These are phyloP conservation scores for Pouteria campechiana DNA, from an alignment of 179 eudicot genomes.

Conservation along the genomic window DNA sequence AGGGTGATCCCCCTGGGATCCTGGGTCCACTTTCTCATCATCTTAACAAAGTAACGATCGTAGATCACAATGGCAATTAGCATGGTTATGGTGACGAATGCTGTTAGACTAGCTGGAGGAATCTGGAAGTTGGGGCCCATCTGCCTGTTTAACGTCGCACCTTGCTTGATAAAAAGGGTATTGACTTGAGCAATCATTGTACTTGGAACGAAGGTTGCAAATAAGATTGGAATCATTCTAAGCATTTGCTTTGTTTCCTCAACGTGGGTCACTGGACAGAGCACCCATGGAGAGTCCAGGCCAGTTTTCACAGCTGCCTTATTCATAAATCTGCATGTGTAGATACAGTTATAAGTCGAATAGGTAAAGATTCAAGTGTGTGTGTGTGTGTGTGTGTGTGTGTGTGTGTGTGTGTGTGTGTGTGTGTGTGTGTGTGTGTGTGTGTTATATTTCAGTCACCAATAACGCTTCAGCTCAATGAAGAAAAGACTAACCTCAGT, in stretches of 20 bases:
- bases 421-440: too few relatives aligned
- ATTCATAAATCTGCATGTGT: constrained; percentile 22
- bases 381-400: too few relatives aligned
- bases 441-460: too few relatives aligned
- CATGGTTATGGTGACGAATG: constrained; percentile 41
- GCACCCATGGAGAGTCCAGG: constrained; percentile 28
- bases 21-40: constrained; percentile 21
- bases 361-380: too few relatives aligned
- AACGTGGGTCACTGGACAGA: constrained; percentile 40
- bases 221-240: constrained; percentile 37
- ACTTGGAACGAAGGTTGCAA: constrained; percentile 36
- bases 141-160: constrained; percentile 27
- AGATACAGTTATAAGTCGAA: too few relatives aligned
- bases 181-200: constrained; percentile 38
- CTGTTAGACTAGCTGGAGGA: constrained; percentile 41
- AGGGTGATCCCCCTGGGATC: constrained; percentile 41
- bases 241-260: constrained; percentile 49
- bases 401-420: too few relatives aligned
- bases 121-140: constrained; percentile 23
- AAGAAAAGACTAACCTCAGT: constrained; percentile 30
- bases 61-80: constrained; percentile 29
- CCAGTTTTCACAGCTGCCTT: constrained; percentile 33
- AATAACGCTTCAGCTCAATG: not conserved
- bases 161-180: constrained; percentile 49
- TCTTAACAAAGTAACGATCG: constrained; percentile 24